Conservation (phyloP, 768 basidiomycete genomes). For the Rhizopogon roseolus region DNA sequence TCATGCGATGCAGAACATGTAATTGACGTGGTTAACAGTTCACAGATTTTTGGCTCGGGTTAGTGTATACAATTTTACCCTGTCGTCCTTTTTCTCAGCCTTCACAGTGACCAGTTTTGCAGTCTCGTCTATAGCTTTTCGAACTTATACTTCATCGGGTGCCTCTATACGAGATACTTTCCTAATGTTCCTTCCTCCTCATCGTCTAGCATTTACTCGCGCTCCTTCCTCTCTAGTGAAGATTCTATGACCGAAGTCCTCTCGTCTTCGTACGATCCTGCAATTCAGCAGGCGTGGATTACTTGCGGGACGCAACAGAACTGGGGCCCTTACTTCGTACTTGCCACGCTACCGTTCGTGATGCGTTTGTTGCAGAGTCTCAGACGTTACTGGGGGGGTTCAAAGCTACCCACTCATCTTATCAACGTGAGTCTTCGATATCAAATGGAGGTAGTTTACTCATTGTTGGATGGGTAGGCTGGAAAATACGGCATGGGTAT, state of each 20-base stretch:
- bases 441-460: constrained; percentile 2
- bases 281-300: constrained; percentile 44
- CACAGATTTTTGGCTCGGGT: constrained; percentile 89
- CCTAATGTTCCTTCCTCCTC: not conserved
- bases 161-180: constrained; percentile 48
- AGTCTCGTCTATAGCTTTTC: constrained; percentile 73
- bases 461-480: constrained; percentile 42
- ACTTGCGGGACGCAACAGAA: constrained; percentile 34
- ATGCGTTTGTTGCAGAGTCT: constrained; percentile 83
- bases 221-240: not conserved
- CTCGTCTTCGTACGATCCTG: constrained; percentile 8
- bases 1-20: not conserved
- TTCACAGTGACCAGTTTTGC: constrained; percentile 71
- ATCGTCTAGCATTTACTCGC: not conserved
- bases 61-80: constrained; percentile 13
- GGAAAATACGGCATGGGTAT: constrained; percentile 81
- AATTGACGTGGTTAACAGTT: constrained; percentile 41
- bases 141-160: constrained; percentile 69
- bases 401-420: constrained; percentile 67
- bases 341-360: constrained; percentile 64
- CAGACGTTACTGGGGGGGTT: constrained; percentile 84
- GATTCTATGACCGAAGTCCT: not conserved
- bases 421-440: constrained; percentile 62
- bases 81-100: constrained; percentile 1
- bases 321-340: constrained; percentile 61